Conservation (phyloP, 2,329 filamentous ascomycete genomes). For the Lachnellula occidentalis region DNA sequence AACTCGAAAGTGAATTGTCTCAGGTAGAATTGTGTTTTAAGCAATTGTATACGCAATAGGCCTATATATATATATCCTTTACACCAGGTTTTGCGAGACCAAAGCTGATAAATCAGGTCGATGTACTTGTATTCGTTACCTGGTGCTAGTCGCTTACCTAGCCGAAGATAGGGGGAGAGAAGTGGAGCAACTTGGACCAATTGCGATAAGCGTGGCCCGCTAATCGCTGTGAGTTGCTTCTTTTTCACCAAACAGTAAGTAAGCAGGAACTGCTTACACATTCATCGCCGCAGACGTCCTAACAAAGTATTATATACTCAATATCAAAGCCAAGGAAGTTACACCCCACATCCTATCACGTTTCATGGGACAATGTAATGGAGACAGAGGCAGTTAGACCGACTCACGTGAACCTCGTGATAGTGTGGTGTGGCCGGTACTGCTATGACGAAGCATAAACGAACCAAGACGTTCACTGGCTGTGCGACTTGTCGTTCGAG, state of each 20-base stretch:
- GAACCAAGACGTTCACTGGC: constrained; percentile 30
- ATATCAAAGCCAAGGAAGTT: too few relatives aligned
- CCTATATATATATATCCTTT: background rate
- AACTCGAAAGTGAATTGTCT: background rate
- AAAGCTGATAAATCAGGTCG: background rate
- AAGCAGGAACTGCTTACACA: background rate
- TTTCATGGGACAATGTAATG: too few relatives aligned
- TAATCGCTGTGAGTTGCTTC: background rate
- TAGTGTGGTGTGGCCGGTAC: background rate
- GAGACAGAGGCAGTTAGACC: too few relatives aligned
- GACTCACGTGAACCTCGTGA: too few relatives aligned
- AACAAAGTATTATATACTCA: too few relatives aligned
- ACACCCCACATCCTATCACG: too few relatives aligned
- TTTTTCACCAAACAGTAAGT: background rate
- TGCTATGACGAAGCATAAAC: constrained; percentile 9
- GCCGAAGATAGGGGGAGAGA: background rate
- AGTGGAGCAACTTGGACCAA: background rate
- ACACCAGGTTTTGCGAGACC: background rate
- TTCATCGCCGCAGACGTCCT: too few relatives aligned
- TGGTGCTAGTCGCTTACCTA: background rate
- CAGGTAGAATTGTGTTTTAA: background rate
- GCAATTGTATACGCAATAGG: background rate
- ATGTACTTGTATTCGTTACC: background rate
- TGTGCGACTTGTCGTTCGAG: constrained; percentile 26
- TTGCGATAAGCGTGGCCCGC: background rate